Evolutionary conservation across 371 early-diverging fungal species (phyloP), one percentile per base, ranked within the genome.

Genomic region (Basidiobolus heterosporus): DNA sequence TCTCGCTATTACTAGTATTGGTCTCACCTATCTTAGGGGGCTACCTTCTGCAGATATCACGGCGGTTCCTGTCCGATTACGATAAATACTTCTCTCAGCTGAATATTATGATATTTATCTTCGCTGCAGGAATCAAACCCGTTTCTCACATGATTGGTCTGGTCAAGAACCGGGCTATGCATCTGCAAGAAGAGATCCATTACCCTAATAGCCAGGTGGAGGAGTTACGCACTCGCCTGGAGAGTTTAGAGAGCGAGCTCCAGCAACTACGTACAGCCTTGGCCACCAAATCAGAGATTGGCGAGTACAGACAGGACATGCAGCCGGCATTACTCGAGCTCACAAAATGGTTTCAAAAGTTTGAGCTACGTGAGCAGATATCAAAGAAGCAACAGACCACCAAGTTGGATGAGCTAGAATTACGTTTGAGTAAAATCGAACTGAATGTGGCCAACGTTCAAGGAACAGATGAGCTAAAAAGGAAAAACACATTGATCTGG

Each of bases 211-310:
- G 60, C 13, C 69, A 73, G 23, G 64, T 70, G 13, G 63, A 72
- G 45, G 20, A 38, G 7, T 48, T 73, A 19, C 64, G 65, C 44
- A 39, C 53, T 6, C 63, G 67, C 22, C 48, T 74, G 16, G 62
- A 67, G 13, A 47, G 64, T 17, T 56, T 78, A 47, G 75, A 78
- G 55, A 64, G 70, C 2, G 75, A 75, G 50, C 51, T 79, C 23
- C 49, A 62, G 15, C 61, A 55, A 35, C 53, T 76, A 50, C 67
- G 71, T 43, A 62, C 66, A 39, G 75, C 72, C 6, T 74, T 65
- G 59, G 77, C 75, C 14, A 79, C 77, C 20, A 76, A 76, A 58
- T 62, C 67, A 18, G 80, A 76, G 46, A 51, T 79, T n/a, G 64
- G 64, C 20, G 20, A 13, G 42, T 20, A 20, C 14, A 42, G 18